Percentiles rank a stretch among this genome's conserved stretches.
Conservation (phyloP, 1,284 basidiomycete genomes). For the Pseudozyma thailandica region DNA sequence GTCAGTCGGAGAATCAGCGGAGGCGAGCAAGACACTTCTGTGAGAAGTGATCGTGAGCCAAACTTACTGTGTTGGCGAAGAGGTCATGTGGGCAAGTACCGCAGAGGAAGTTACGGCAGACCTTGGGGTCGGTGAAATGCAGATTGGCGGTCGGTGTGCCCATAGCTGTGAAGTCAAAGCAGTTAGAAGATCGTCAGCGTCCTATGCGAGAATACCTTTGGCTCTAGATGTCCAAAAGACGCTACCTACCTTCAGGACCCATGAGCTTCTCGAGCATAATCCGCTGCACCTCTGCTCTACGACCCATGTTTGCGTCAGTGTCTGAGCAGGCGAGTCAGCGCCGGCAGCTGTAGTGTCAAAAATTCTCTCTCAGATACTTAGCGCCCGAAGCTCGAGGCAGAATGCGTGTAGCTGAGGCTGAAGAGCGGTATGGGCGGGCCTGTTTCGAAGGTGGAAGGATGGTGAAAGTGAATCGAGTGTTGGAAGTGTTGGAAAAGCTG, state of each 20-base stretch:
- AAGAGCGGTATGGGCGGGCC: not conserved
- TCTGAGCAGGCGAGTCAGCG: conserved; percentile 6
- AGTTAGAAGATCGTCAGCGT: not conserved
- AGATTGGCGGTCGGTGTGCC: conserved; percentile 72
- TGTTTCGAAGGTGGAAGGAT: not conserved
- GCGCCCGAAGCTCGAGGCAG: not conserved
- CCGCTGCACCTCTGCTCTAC: conserved; percentile 80
- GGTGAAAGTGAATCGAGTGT: not conserved
- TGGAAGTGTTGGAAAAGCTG: not conserved
- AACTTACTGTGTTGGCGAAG: conserved; percentile 94
- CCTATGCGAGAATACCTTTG: no score
- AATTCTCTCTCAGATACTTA: not conserved
- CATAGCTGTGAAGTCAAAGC: conserved; percentile 52
- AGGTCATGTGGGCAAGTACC: conserved; percentile 97
- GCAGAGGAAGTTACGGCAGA: conserved; percentile 98
- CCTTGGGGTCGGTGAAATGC: conserved; percentile 95
- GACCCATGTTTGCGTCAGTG: conserved; percentile 52
- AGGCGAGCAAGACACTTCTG: not conserved
- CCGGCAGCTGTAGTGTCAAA: conserved; percentile 4
- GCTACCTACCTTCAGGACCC: conserved; percentile 62
- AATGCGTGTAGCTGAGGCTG: not conserved
- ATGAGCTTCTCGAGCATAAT: conserved; percentile 81
- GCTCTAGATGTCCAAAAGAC: no score
- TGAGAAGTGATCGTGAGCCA: not conserved
- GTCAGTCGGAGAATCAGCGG: conserved; percentile 5